phyloP scores from a whole-genome alignment of 441 rosid genomes.

The Gossypium schwendimanii region DNA sequence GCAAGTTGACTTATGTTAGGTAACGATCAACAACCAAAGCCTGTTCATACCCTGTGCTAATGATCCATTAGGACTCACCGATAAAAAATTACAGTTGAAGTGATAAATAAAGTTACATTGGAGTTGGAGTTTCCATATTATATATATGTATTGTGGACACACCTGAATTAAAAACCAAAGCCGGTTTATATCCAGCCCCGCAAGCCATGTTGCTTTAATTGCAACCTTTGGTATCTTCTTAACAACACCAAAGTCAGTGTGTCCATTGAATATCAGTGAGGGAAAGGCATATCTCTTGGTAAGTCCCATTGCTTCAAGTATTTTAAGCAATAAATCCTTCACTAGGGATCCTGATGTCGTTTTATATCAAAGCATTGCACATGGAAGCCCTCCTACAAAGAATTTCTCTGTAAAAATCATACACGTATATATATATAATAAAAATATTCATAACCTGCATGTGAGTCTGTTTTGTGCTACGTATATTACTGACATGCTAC shows the following conservation, averaged over 20 bases:
- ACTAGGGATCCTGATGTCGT: slow-evolving; percentile 20
- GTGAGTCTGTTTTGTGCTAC: slow-evolving; percentile 27
- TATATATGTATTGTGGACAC: background rate
- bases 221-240: slow-evolving; percentile 12
- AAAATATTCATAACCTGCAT: slow-evolving; percentile 13
- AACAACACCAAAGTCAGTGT: background rate
- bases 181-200: background rate
- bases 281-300: background rate
- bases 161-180: background rate
- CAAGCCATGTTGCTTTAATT: slow-evolving; percentile 21
- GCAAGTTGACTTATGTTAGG: background rate
- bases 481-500: too few relatives aligned
- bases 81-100: too few relatives aligned
- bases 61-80: background rate
- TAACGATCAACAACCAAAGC: background rate
- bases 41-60: background rate
- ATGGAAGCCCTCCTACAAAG: slow-evolving; percentile 13
- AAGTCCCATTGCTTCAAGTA: slow-evolving; percentile 4
- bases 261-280: slow-evolving; percentile 13
- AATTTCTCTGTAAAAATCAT: background rate
- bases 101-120: too few relatives aligned
- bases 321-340: slow-evolving; percentile 9
- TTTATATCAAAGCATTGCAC: slow-evolving; percentile 24
- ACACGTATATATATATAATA: background rate
- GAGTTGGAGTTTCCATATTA: too few relatives aligned